Evolutionary conservation across 768 basidiomycete genomes (phyloP).

Genomic region (Termitomyces sp.): DNA sequence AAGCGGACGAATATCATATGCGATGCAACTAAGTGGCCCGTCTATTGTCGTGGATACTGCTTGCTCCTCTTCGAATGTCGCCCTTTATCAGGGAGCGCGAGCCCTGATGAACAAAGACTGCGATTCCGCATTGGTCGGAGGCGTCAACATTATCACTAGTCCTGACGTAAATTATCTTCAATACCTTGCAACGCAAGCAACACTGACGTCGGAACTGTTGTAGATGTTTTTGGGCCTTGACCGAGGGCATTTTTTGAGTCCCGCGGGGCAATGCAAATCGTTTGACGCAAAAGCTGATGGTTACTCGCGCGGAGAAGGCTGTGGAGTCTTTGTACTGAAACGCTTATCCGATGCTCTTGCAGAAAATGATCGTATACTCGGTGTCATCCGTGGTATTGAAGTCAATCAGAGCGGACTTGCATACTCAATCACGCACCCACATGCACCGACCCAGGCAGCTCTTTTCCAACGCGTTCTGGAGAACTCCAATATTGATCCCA

Average conservation of each 20-base stretch:
- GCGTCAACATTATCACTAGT: constrained; percentile 66
- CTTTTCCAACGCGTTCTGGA: constrained; percentile 48
- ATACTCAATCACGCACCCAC: constrained; percentile 69
- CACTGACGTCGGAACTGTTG: background rate
- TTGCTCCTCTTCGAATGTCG: constrained; percentile 66
- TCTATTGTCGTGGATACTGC: constrained; percentile 71
- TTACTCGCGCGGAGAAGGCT: constrained; percentile 68
- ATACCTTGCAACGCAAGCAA: background rate
- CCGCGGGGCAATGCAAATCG: constrained; percentile 61
- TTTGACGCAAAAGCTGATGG: constrained; percentile 73
- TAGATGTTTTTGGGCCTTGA: constrained; percentile 70
- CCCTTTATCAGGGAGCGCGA: constrained; percentile 64
- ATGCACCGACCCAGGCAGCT: constrained; percentile 50
- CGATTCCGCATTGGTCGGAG: constrained; percentile 62
- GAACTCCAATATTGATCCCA: constrained; percentile 36
- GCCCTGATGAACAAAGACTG: constrained; percentile 62
- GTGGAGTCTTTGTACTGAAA: constrained; percentile 66
- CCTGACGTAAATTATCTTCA: constrained; percentile 49
- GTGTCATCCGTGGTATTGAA: constrained; percentile 63
- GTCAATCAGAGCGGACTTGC: constrained; percentile 67
- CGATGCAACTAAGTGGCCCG: constrained; percentile 62
- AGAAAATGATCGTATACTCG: constrained; percentile 65
- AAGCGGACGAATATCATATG: constrained; percentile 67
- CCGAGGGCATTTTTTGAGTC: constrained; percentile 61
- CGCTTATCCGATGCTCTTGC: constrained; percentile 58